Conservation (phyloP, 176 grass and related monocot genomes). For the Tillandsia fasciculata region DNA sequence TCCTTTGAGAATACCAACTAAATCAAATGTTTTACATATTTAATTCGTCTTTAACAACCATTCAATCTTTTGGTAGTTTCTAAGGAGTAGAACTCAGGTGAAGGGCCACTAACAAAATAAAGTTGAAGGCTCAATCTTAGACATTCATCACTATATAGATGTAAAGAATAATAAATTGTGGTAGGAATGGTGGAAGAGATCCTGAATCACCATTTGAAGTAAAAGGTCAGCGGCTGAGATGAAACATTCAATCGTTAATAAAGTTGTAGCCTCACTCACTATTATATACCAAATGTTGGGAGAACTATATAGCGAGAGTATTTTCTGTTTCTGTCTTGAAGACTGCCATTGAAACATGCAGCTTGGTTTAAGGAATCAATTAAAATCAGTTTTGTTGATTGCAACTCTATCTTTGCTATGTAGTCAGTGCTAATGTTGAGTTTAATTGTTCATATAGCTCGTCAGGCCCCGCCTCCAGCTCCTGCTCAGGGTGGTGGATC, state of each 20-base stretch:
- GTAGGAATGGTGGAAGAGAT: too few species aligned
- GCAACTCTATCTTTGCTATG: neutral
- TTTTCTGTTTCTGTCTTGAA: neutral
- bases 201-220: too few species aligned
- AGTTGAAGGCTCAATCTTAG: too few species aligned
- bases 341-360: neutral
- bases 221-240: too few species aligned
- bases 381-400: neutral
- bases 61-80: neutral
- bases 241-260: too few species aligned
- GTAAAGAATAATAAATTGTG: too few species aligned
- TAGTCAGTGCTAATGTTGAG: neutral
- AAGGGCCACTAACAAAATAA: neutral
- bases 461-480: constrained; percentile 63
- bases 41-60: neutral
- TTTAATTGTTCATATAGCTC: constrained; percentile 26
- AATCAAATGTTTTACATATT: neutral
- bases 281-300: too few species aligned
- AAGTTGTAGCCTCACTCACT: too few species aligned
- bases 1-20: neutral
- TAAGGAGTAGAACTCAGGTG: neutral
- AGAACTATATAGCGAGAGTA: neutral
- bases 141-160: too few species aligned
- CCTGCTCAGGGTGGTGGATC: constrained; percentile 45
- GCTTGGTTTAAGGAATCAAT: neutral